Conservation (phyloP, 306 rosid genomes). For the cucumber (Cucumis sativus) region Cucumber_9930_V3 NC_026656.2:20096501-20097000, state of each 20-base stretch:
- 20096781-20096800: neutral
- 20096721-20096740: neutral
- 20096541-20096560: neutral
- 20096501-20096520: neutral
- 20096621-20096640: neutral
- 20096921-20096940: neutral
- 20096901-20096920: neutral
- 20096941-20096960: neutral
- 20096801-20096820: neutral
- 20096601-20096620: neutral
- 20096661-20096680: neutral
- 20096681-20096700: neutral
- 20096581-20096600: neutral
- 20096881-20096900: neutral
- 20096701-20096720: neutral
- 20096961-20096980: neutral
- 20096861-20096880: neutral
- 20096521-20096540: constrained; percentile 3
- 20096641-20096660: neutral
- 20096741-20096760: neutral
- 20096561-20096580: neutral
- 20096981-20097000: neutral
- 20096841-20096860: neutral
- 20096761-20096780: neutral
- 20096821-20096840: neutral